phyloP scores from a whole-genome alignment of 2,329 filamentous ascomycete genomes.

The Aspergillus chevalieri region DNA sequence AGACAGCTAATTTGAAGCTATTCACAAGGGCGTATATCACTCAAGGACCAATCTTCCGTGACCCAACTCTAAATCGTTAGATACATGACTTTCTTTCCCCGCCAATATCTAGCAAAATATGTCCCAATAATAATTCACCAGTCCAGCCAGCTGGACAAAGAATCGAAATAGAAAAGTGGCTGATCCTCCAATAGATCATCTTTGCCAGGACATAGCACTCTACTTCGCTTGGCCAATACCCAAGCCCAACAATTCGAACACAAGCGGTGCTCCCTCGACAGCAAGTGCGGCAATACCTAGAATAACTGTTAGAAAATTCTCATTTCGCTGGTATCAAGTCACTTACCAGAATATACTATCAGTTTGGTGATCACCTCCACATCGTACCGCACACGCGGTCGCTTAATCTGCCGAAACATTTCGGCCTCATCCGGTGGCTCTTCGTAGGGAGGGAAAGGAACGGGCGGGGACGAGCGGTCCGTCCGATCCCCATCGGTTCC shows the following conservation, averaged over 20 bases:
- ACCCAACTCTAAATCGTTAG: not conserved
- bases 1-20: no score
- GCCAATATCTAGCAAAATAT: not conserved
- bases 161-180: not conserved
- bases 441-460: constrained; percentile 24
- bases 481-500: constrained; percentile 25
- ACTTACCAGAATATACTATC: constrained; percentile 83
- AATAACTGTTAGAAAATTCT: constrained; percentile 3
- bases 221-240: constrained; percentile 9
- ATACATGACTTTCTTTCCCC: not conserved
- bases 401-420: constrained; percentile 77
- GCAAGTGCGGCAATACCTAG: constrained; percentile 77
- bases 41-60: no score
- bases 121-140: constrained; percentile 1
- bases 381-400: constrained; percentile 87
- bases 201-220: not conserved
- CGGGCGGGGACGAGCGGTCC: constrained; percentile 16
- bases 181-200: not conserved
- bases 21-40: no score
- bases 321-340: not conserved
- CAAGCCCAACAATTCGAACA: constrained; percentile 54
- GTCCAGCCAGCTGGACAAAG: constrained; percentile 7
- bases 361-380: constrained; percentile 98
- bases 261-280: constrained; percentile 64
- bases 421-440: constrained; percentile 59